phyloP scores from a whole-genome alignment of 139 green algal species.

The Picocystis salinarum region DNA sequence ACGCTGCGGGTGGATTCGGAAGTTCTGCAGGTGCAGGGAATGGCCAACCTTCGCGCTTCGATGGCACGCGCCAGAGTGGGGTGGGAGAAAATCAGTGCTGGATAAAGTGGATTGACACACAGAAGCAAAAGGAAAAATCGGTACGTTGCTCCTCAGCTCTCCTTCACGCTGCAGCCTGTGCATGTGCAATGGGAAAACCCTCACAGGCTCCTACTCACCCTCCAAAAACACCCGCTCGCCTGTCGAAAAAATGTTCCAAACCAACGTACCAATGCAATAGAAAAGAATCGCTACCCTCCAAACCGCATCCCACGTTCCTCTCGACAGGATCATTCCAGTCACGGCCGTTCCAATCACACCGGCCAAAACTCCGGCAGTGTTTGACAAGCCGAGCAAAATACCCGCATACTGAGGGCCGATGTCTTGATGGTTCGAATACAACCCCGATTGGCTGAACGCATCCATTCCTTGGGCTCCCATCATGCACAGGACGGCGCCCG shows the following conservation, averaged over 20 bases:
- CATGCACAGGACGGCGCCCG: constrained; percentile 77
- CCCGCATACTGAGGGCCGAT: constrained; percentile 12
- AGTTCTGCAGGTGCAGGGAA: no score
- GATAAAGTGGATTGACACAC: no score
- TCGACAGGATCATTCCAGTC: constrained; percentile 5
- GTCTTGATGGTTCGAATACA: constrained; percentile 86
- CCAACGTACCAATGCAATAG: constrained; percentile 7
- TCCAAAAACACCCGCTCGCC: constrained; percentile 9
- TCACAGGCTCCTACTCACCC: no score
- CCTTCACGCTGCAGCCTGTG: no score
- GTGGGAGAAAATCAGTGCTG: no score
- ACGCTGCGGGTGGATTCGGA: no score
- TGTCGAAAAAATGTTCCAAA: constrained; percentile 12
- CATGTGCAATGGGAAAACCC: no score
- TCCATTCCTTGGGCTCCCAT: constrained; percentile 78
- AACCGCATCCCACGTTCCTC: constrained; percentile 9
- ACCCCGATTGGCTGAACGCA: constrained; percentile 80
- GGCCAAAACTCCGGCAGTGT: constrained; percentile 10
- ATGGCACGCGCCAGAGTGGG: no score
- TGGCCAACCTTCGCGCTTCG: no score
- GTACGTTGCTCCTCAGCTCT: no score
- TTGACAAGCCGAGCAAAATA: constrained; percentile 8
- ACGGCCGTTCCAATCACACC: constrained; percentile 6
- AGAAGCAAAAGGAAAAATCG: no score
- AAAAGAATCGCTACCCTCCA: not conserved